Base-by-base conservation (phyloP, 2,329 filamentous ascomycete species). In the Monilinia fructicola region DNA sequence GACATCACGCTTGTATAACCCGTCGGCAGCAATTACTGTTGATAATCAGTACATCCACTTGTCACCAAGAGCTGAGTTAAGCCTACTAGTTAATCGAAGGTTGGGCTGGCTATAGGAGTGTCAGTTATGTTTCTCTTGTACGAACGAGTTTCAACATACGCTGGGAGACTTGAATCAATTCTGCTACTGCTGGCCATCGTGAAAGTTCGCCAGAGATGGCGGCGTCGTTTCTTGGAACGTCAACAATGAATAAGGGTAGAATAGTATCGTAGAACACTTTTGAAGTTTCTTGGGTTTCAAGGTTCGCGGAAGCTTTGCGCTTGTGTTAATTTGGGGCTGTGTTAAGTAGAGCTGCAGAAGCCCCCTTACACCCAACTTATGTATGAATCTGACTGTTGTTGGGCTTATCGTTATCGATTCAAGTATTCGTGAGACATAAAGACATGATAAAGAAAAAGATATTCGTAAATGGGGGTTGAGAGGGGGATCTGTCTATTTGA, bases 1-100 rank as follows among this genome's bases (percentile, higher is more conserved):
- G 69, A 99, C 93, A 91, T 99, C 95, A 81, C 95, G 89, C 84
- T 98, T 99, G 84, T 97, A 98, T 72, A 99, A 85, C 69, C 95
- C 95, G 84, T 99, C 95, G 74, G 95, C 95, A 74, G 95, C 95
- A 83, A 99, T 97, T 82, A 99, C 95, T 98, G 78, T 74, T 69
- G 59, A 70, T 67, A 77, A 85, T 75, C 82, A 70, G 67, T 56
- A 64, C 56, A 61, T 35, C n/a, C 4, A 62, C 21, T 46, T 38
- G 16, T 21, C 21, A 21, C 11, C 16, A 23, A 60, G 26, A 38
- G n/a, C 14, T 26, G 18, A 66, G 28, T 40, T 55, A 53, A 73
- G 79, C 86, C 78, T 86, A 97, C 94, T 97, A 75, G 93, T 97
- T 73, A 98, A 87, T 81, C 94, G 89, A 77, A 98, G 84, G 81